Conservation (phyloP, 106 monocot species). For the Allium sativum region DNA sequence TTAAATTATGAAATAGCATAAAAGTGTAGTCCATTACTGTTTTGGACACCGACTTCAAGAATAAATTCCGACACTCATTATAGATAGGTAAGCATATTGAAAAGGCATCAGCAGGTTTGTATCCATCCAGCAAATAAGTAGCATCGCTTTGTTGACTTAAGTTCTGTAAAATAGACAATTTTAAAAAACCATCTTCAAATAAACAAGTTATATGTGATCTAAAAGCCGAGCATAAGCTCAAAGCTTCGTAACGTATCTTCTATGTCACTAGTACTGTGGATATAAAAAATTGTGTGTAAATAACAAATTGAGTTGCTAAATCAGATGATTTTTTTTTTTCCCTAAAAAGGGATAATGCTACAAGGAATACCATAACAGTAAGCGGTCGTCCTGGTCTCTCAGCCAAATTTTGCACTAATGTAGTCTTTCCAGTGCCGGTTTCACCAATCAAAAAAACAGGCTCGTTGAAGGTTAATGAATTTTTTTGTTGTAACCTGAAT, state of each 20-base stretch:
- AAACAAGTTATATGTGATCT: no score
- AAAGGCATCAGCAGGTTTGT: conserved; percentile 66
- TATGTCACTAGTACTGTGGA: no score
- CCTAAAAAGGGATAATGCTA: no score
- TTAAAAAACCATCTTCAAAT: neutral
- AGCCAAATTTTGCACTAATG: conserved; percentile 89
- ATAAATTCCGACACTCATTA: conserved; percentile 65
- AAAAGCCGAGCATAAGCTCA: no score
- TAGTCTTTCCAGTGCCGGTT: conserved; percentile 98
- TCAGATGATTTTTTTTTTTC: no score
- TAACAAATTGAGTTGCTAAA: no score
- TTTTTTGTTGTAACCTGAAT: conserved; percentile 8
- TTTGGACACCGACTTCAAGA: conserved; percentile 1
- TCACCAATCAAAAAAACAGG: conserved; percentile 94
- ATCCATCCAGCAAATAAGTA: conserved; percentile 86
- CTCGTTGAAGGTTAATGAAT: conserved; percentile 69
- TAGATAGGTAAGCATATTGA: conserved; percentile 70
- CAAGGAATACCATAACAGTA: conserved; percentile 51
- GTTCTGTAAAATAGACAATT: conserved; percentile 36
- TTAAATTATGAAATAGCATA: no score
- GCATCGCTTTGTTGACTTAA: conserved; percentile 95
- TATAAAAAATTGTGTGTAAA: no score
- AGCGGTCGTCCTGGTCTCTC: conserved; percentile 53
- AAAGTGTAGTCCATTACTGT: no score
- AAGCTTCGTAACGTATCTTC: no score